A percentile compares a stretch with the other conserved stretches of the same genome.
These are phyloP conservation scores for Breynia disticha DNA, from an alignment of 441 rosid species.

Conservation along the genomic window DNA sequence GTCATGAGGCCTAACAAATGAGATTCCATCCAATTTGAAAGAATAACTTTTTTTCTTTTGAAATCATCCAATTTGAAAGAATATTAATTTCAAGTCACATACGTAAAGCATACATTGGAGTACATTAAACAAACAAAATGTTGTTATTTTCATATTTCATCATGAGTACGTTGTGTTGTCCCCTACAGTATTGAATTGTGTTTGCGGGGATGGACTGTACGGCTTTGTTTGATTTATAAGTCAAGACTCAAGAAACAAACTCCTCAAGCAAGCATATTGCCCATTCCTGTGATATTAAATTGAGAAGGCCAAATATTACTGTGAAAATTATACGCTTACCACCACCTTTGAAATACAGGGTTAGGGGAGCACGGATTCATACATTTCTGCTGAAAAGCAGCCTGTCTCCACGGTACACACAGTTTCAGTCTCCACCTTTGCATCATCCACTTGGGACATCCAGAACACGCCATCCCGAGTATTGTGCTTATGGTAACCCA, in stretches of 20 bases:
- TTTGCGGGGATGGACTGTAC: slow-evolving; percentile 11
- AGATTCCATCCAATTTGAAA: too few relatives aligned
- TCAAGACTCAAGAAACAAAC: slow-evolving; percentile 19
- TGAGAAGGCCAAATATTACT: slow-evolving; percentile 6
- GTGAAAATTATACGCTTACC: slow-evolving; percentile 17
- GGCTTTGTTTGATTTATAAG: slow-evolving; percentile 18
- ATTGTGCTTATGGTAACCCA: slow-evolving; percentile 7
- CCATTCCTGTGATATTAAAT: slow-evolving; percentile 16
- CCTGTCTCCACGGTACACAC: slow-evolving; percentile 9
- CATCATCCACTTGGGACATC: slow-evolving; percentile 3
- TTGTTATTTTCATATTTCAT: slow-evolving; percentile 9
- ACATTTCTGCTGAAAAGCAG: background rate
- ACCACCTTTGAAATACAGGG: slow-evolving; percentile 10
- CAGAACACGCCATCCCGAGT: slow-evolving; percentile 17
- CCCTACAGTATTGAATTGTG: slow-evolving; percentile 3
- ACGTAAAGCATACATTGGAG: background rate
- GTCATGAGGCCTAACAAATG: too few relatives aligned
- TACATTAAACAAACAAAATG: slow-evolving; percentile 3
- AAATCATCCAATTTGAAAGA: too few relatives aligned
- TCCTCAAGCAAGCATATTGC: slow-evolving; percentile 19
- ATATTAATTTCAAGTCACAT: background rate
- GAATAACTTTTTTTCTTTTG: too few relatives aligned
- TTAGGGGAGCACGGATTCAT: background rate
- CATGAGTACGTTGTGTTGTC: background rate
- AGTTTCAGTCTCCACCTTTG: slow-evolving; percentile 9